phyloP scores from a whole-genome alignment of 1,284 basidiomycete genomes.

The Puccinia novopanici region DNA sequence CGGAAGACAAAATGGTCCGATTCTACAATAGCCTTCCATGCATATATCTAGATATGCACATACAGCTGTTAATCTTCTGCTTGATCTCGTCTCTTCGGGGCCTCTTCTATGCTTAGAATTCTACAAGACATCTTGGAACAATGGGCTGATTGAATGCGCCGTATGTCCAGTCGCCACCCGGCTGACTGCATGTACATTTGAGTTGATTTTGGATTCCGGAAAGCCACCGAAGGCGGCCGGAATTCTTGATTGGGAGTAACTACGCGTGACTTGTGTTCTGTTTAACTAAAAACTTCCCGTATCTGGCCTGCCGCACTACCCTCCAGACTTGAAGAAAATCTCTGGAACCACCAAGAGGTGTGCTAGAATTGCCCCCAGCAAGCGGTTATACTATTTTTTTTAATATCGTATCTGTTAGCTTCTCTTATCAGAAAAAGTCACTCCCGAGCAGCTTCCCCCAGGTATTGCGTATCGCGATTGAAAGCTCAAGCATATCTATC shows the following conservation, averaged over 20 bases:
- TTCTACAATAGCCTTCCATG: too few species aligned
- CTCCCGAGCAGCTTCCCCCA: neutral
- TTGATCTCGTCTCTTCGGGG: neutral
- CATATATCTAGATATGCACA: too few species aligned
- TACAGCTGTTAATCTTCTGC: constrained; percentile 1
- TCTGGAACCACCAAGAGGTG: neutral
- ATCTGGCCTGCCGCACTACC: too few species aligned
- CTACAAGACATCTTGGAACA: neutral
- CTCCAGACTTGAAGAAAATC: neutral
- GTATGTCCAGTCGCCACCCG: neutral
- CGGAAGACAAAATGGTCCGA: too few species aligned
- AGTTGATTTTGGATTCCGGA: neutral
- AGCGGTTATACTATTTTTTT: too few species aligned
- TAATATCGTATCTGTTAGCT: neutral
- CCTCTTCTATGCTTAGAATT: neutral
- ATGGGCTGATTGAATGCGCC: neutral
- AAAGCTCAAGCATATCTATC: neutral
- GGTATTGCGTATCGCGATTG: neutral
- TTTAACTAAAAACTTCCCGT: neutral
- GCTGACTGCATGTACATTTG: neutral
- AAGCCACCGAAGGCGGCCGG: neutral
- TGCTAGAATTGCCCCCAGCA: neutral
- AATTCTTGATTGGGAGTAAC: neutral
- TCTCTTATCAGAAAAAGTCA: neutral
- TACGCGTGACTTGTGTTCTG: neutral